A percentile compares a stretch with the other conserved stretches of the same genome.
These are phyloP conservation scores for Bipolaris bicolor DNA, from an alignment of 2,329 filamentous ascomycete genomes.

Conservation along the genomic window DNA sequence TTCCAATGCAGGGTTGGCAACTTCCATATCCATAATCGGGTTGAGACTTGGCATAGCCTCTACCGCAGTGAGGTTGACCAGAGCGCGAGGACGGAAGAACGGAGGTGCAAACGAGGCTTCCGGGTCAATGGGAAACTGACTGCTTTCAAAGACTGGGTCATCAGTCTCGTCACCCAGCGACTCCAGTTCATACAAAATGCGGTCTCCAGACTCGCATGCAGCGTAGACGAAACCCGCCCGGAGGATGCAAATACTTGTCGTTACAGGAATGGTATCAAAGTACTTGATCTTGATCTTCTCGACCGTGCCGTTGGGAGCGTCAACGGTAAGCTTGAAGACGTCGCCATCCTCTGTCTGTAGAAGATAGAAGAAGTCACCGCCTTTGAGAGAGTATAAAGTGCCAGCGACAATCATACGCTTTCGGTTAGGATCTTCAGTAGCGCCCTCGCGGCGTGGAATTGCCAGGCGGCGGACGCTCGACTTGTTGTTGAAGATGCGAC, in stretches of 20 bases:
- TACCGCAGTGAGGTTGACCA: conserved; percentile 83
- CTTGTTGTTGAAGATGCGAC: conserved; percentile 75
- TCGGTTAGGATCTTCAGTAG: conserved; percentile 88
- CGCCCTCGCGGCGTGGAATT: conserved; percentile 83
- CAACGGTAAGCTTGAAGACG: conserved; percentile 92
- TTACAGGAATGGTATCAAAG: conserved; percentile 93
- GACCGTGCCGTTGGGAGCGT: conserved; percentile 73
- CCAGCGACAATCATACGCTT: conserved; percentile 87
- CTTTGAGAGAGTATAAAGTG: conserved; percentile 97
- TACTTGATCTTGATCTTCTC: conserved; percentile 90
- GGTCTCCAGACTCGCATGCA: conserved; percentile 89
- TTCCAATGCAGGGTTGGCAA: conserved; percentile 87
- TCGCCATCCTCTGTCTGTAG: conserved; percentile 98
- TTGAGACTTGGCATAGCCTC: conserved; percentile 89
- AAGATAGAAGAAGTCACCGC: conserved; percentile 90
- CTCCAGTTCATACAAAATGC: conserved; percentile 95
- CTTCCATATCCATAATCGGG: conserved; percentile 87
- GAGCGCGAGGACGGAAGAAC: conserved; percentile 81
- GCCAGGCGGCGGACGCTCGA: conserved; percentile 87
- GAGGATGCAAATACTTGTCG: conserved; percentile 85
- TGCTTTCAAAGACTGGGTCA: conserved; percentile 83
- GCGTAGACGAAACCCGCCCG: conserved; percentile 96
- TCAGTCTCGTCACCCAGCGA: conserved; percentile 96
- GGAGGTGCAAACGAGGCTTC: conserved; percentile 74
- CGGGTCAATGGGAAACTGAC: conserved; percentile 79